Base-by-base conservation (phyloP, 108 stramenopile genomes). In the Seminavis robusta region DNA sequence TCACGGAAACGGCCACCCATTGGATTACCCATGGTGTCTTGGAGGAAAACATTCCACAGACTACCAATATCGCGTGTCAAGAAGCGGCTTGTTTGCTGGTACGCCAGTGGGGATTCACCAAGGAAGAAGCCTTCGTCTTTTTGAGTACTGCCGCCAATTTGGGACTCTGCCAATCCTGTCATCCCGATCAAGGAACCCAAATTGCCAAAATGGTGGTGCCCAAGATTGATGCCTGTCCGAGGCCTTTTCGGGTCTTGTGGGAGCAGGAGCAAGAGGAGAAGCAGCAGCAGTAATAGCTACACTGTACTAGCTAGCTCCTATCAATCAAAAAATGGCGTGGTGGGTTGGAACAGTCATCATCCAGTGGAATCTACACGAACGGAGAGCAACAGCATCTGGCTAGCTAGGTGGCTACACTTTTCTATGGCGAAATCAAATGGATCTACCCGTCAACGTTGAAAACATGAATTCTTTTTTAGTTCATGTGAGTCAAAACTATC, bases 21-120 rank as follows among this genome's bases (percentile, higher is more conserved):
- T 65, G 55, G 55, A 41, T 43, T n/a, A 65, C 64, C 10, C 64
- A 65, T 37, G 56, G 64, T n/a, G 64, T 65, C 0, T 0, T 30
- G 9, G 64, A 48, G 6, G 33, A 56, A 27, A 43, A 65, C 47
- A 64, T 65, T 65, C 64, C 64, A 10, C 13, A 56, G 47, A 44
- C 55, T 3, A 58, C 55, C 7, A 45, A 13, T 4, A 29, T 65
- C 16, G 64, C 64, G 1, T 57, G 64, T 36, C 30, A 47, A 25
- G 64, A 65, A 38, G 64, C 64, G 13, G 64, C 65, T 20, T 21
- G 33, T 26, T 26, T 66, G 23, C 45, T 66, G 9, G 47, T 66
- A 10, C 32, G 32, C 2, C 55, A 65, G 56, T 65, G 64, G 64
- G 64, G 64, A 13, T 65, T 65, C 30, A 45, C 64, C 9, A 17